These are phyloP conservation scores for Neodidymelliopsis sp. DNA, from an alignment of 2,329 filamentous ascomycete genomes.

Conservation along the genomic window DNA sequence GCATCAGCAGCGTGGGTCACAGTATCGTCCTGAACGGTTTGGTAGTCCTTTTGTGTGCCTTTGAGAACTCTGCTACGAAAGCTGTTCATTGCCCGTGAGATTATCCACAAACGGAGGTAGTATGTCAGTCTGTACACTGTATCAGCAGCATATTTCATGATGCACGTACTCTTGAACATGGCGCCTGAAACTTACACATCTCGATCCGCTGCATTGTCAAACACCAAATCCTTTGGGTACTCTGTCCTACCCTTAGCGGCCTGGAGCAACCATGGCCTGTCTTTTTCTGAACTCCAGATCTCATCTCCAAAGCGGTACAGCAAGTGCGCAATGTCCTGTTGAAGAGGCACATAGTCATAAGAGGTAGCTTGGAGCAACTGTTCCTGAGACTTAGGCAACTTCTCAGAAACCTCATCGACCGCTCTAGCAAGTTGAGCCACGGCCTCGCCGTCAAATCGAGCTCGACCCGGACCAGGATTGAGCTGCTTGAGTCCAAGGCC, in stretches of 20 bases:
- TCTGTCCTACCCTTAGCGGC: background rate
- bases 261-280: constrained; percentile 6
- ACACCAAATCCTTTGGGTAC: constrained; percentile 5
- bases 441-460: background rate
- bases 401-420: background rate
- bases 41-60: background rate
- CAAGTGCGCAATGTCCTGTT: background rate
- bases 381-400: background rate
- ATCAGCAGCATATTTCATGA: background rate
- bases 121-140: background rate
- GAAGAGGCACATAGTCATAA: background rate
- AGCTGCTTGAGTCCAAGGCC: constrained; percentile 9
- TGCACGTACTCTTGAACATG: background rate
- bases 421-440: constrained; percentile 7
- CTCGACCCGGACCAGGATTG: constrained; percentile 2
- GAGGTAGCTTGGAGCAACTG: constrained; percentile 1
- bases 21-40: background rate
- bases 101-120: constrained; percentile 14
- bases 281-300: constrained; percentile 1
- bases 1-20: too few species aligned
- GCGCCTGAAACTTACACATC: constrained; percentile 2
- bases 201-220: background rate
- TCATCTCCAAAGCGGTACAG: constrained; percentile 1
- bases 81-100: constrained; percentile 14
- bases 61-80: constrained; percentile 7